Base-by-base conservation (phyloP, 2,329 filamentous ascomycete species). In the Cladosporium sp. region DNA sequence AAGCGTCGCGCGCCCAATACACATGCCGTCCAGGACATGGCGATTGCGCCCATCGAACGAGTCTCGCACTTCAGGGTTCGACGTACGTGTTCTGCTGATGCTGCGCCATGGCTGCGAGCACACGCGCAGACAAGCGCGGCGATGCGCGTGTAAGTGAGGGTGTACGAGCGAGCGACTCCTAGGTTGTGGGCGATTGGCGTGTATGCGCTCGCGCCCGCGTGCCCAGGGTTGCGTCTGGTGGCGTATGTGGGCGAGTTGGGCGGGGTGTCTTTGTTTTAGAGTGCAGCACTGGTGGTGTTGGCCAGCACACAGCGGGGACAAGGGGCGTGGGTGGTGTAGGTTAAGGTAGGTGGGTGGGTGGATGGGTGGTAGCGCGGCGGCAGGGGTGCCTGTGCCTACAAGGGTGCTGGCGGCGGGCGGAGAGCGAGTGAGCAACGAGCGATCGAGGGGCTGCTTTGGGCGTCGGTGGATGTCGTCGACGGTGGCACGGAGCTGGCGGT, bases 41-140 rank as follows among this genome's bases (percentile, higher is more conserved):
- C 26, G 13, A 54, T 54, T 30, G 51, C 51, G 30, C 10, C 18
- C 21, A 28, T 21, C 51, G 11, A 7, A 28, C 48, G 8, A 28
- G 21, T 7, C 10, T 54, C 11, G 26, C 16, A 2, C 1, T 21
- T 32, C 18, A 10, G n/a, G 34, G 49, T 34, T 39, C 26, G 23
- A 67, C 66, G 16, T 65, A 67, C 66, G 63, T 53, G 58, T 67
- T 67, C 58, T 62, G 63, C 43, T 67, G 58, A 32, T 63, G 63
- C 58, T 65, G 58, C 36, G 66, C 63, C 62, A 65, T 67, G 21
- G 46, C 43, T 36, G 43, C 49, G 26, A 30, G 34, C 43, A 32
- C 57, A 48, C 56, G 61, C 65, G 61, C 46, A 51, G 43, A 26
- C 30, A 28, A 25, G 49, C 49, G 60, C 60, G 18, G 49, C 25